phyloP scores from a whole-genome alignment of 257 asterid genomes.

The Schizonepeta tenuifolia region DNA sequence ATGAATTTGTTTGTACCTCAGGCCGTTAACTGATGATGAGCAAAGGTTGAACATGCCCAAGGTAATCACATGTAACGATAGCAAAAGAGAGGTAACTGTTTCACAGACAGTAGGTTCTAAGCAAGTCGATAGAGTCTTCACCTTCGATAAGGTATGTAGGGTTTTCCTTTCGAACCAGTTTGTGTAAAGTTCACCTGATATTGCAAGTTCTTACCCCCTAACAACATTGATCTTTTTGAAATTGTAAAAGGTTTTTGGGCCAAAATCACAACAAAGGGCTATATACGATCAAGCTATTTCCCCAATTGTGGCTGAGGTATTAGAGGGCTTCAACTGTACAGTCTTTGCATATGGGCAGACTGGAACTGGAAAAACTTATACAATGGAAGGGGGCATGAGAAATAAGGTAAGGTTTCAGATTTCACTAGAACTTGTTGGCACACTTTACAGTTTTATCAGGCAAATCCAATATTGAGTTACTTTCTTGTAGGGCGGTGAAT shows the following conservation, averaged over 20 bases:
- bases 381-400: constrained; percentile 88
- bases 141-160: constrained; percentile 83
- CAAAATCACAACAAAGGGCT: constrained; percentile 81
- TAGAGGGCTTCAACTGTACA: constrained; percentile 85
- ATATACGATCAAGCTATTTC: constrained; percentile 83
- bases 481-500: constrained; percentile 69
- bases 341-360: constrained; percentile 89
- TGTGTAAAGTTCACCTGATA: neutral
- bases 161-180: constrained; percentile 11
- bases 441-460: neutral
- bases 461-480: constrained; percentile 18
- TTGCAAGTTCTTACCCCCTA: neutral
- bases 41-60: constrained; percentile 58
- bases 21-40: constrained; percentile 78
- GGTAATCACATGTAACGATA: constrained; percentile 69
- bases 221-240: neutral
- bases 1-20: constrained; percentile 18
- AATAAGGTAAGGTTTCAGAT: constrained; percentile 52
- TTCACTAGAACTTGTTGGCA: constrained; percentile 9
- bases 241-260: constrained; percentile 68
- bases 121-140: constrained; percentile 75
- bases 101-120: constrained; percentile 66
- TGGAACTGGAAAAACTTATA: constrained; percentile 81
- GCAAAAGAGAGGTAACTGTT: constrained; percentile 71
- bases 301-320: constrained; percentile 77